Conservation (phyloP, 1,284 basidiomycete species). For the Jaminaea rosea region DNA sequence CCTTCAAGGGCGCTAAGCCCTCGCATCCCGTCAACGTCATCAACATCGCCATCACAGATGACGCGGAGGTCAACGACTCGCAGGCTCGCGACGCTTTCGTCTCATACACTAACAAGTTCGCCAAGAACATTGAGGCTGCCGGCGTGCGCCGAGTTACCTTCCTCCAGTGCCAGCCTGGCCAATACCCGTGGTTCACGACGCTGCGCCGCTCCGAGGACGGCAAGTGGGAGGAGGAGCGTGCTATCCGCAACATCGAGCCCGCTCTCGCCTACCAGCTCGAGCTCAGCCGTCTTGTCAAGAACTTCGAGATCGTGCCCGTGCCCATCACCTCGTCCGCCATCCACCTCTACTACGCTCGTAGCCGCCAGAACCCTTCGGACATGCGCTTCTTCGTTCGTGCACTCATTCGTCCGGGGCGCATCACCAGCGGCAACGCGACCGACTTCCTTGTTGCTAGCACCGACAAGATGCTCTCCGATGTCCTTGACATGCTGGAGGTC, state of each 20-base stretch:
- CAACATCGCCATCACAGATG: conserved; percentile 59
- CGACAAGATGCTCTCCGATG: conserved; percentile 85
- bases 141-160: conserved; percentile 87
- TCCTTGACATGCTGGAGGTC: conserved; percentile 81
- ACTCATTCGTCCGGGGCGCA: conserved; percentile 85
- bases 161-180: conserved; percentile 78
- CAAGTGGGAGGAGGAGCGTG: conserved; percentile 83
- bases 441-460: conserved; percentile 98
- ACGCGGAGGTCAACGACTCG: conserved; percentile 67
- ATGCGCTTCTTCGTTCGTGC: conserved; percentile 95
- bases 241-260: conserved; percentile 96
- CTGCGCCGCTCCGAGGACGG: conserved; percentile 59
- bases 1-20: conserved; percentile 16
- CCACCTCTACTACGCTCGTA: conserved; percentile 79
- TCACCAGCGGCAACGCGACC: conserved; percentile 73
- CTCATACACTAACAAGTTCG: conserved; percentile 65
- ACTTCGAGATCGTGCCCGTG: conserved; percentile 84
- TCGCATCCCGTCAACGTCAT: conserved; percentile 56
- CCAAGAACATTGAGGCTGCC: conserved; percentile 59
- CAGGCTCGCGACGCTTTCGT: conserved; percentile 69
- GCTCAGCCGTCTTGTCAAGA: conserved; percentile 76
- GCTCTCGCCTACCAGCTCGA: conserved; percentile 97
- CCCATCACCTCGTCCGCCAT: conserved; percentile 64
- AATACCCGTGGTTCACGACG: conserved; percentile 93
- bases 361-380: conserved; percentile 90